Base-by-base conservation (phyloP, 805 yeast species). In the Yamadazyma endophytica region DNA sequence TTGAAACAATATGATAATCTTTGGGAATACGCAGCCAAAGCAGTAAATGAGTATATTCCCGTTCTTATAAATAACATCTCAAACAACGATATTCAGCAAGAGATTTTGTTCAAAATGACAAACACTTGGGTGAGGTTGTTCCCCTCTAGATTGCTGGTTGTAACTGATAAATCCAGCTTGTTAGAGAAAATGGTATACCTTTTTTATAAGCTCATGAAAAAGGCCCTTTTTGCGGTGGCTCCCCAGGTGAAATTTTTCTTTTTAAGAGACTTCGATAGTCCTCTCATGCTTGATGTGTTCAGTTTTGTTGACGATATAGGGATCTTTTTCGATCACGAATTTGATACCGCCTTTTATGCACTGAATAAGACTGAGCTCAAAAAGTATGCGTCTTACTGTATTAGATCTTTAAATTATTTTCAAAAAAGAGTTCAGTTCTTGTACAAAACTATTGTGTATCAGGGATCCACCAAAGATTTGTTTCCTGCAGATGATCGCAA, bases 231-330 rank as follows among this genome's bases (percentile, higher is more conserved):
- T 39, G 61, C 64, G 2, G 40, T 61, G 13, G 45, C 56, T 15
- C 70, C 70, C 2, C 70, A 64, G 29, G 52, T 62, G n/a, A 61
- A 56, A 35, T 64, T 54, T 36, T 60, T 57, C 43, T 61, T 57
- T 33, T 36, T 64, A 8, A 37, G 68, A 17, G 70, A 64, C 43
- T 63, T 64, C 37, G 68, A 61, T 37, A 47, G 56, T 31, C 68
- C 70, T 2, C 48, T 64, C 31, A 61, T 61, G 61, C 37, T 56
- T 25, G 68, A 64, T 29, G 58, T 62, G 4, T 57, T 52, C 30
- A 44, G 39, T 8, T 34, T 33, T 22, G 39, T 43, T 13, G 37
- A 47, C 14, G 64, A 54, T n/a, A 34, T 34, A 6, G 53, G 51
- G 13, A 48, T 60, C 5, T 51, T 41, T 30, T 29, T 24, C 21